A percentile compares a stretch with the other conserved stretches of the same genome.
Conservation (phyloP, 495 filamentous ascomycete genomes). For the Aspergillus bertholletiae region DNA sequence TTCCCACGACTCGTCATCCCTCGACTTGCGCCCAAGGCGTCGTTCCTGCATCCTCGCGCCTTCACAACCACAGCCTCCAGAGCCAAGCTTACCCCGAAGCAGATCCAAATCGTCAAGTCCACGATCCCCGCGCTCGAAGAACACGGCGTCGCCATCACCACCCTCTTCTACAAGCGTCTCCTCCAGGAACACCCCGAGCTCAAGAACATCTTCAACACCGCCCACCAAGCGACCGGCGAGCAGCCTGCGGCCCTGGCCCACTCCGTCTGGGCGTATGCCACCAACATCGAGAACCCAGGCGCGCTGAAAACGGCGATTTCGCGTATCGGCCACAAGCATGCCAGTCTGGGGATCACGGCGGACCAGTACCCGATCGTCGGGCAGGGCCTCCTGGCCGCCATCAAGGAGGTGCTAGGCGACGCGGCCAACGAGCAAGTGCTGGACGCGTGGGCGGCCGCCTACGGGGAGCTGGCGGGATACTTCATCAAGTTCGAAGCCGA, state of each 20-base stretch:
- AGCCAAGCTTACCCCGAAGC: conserved; percentile 12
- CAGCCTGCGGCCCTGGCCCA: conserved; percentile 61
- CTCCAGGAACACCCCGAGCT: conserved; percentile 52
- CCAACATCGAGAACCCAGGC: conserved; percentile 59
- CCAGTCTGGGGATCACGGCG: conserved; percentile 56
- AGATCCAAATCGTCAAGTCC: conserved; percentile 23
- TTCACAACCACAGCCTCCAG: background rate
- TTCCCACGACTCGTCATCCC: background rate
- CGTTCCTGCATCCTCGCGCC: background rate
- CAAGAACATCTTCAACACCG: conserved; percentile 58
- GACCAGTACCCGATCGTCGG: conserved; percentile 63
- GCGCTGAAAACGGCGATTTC: conserved; percentile 55
- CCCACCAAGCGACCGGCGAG: conserved; percentile 55
- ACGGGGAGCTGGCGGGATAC: conserved; percentile 58
- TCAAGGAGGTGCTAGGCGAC: conserved; percentile 56
- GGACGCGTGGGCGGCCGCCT: conserved; percentile 61
- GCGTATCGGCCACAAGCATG: conserved; percentile 66
- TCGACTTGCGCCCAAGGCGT: background rate
- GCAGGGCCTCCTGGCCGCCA: conserved; percentile 54
- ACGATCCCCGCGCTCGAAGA: conserved; percentile 51
- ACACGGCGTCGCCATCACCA: conserved; percentile 58
- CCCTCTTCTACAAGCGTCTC: conserved; percentile 58
- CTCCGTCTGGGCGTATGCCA: conserved; percentile 60
- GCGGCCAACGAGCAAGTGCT: conserved; percentile 55
- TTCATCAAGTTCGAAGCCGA: conserved; percentile 58